Base-by-base conservation (phyloP, 805 yeast genomes). In the Tetrapisispora nanseiensis region DNA sequence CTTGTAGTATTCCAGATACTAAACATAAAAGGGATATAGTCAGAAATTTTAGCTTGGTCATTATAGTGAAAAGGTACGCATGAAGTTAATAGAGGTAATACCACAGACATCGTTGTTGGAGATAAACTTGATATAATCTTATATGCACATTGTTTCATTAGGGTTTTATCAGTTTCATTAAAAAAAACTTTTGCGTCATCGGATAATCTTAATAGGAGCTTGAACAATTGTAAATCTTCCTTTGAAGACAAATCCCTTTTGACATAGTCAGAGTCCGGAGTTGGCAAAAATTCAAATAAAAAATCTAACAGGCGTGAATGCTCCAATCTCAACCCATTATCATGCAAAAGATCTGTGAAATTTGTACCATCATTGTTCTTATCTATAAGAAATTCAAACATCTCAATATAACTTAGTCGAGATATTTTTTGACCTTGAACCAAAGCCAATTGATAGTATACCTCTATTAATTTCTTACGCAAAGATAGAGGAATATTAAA, bases 401-500 rank as follows among this genome's bases (percentile, higher is more conserved):
- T 71, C 33, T 74, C 74, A 8, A 77, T 73, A 57, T 81, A 86
- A 39, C 79, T 67, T 20, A 69, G 72, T 39, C 81, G 59, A 41
- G 79, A 75, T 19, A 80, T 55, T 26, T 70, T 71, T 52, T 86
- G 95, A 6, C 92, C 87, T 32, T 86, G 73, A 2, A 82, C 75
- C 22, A 87, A 63, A 30, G 85, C 71, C 21, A 92, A 68, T 15
- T 82, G 75, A 54, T 78, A 87, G 56, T 76, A 89, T 1, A 85
- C 83, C 42, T 69, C 68, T 1, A 86, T 78, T 33, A 90, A 68
- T 1, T 75, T 65, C 19, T 78, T 69, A 41, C 87, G 72, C 37
- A 80, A 61, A 1, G 68, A 50, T 11, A 86, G 51, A 0, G 98
- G 97, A 66, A 90, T 71, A 40, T 82, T 82, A 52, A 82, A 78